Base-by-base conservation (phyloP, 495 filamentous ascomycete species). In the Trichoderma asperelloides region DNA sequence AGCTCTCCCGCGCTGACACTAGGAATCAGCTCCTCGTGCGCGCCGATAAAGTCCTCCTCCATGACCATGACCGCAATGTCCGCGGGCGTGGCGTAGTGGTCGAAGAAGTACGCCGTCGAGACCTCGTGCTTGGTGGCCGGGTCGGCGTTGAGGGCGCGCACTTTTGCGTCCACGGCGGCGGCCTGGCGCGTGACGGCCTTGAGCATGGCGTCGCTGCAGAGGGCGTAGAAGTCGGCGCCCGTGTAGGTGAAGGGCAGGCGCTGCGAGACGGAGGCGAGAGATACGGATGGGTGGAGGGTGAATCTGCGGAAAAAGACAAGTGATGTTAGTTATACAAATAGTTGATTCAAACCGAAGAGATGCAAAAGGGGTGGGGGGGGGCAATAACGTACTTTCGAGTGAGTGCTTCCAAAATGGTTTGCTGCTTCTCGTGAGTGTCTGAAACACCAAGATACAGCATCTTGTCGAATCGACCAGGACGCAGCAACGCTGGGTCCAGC, bases 151-250 rank as follows among this genome's bases (percentile, higher is more conserved):
- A 89, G 74, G 3, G 79, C 79, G 37, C 83, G 82, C 72, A 98
- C 89, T 78, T 96, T 96, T 41, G 86, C 79, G 73, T 98, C 95
- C 16, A 97, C 93, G 1, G 86, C 81, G 2, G 85, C 83, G 0
- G 96, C 92, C 74, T 96, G 92, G 5, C 95, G 87, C 0, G 94
- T 98, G 67, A 98, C 93, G 6, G 96, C 95, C 76, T 98, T 98
- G 64, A 98, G 88, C 96, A 98, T 98, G 43, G 95, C 91, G 77
- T 98, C 95, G 16, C 92, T 96, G 78, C 93, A 96, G 49, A 98
- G 82, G 1, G 95, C 95, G 75, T 98, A 98, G 70, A 98, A 85
- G 77, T 98, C 95, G 55, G 95, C 95, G 71, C 95, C 95, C 0
- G 95, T 98, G 76, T 97, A 98, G 5, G 95, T 98, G 76, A 97